Conservation (phyloP, 2,329 filamentous ascomycete genomes). For the Cladobotryum mycophilum region DNA sequence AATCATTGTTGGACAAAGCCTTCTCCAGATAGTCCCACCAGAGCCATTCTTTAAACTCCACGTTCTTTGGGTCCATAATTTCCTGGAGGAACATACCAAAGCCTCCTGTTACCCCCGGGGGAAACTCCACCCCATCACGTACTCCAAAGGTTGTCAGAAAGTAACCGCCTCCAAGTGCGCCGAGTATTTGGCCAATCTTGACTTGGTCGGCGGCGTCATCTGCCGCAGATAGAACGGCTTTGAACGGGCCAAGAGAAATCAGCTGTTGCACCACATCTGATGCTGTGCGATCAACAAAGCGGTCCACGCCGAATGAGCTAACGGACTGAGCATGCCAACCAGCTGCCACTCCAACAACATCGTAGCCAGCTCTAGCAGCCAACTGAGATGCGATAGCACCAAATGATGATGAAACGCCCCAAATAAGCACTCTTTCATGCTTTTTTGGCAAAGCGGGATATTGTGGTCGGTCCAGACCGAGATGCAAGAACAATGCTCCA, state of each 20-base stretch:
- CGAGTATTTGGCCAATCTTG: conserved; percentile 5
- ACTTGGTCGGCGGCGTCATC: conserved; percentile 7
- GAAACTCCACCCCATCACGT: conserved; percentile 6
- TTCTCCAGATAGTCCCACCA: conserved; percentile 10
- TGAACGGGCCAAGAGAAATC: conserved; percentile 5
- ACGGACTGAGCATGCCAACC: background rate
- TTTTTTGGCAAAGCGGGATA: background rate
- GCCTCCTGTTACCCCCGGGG: background rate
- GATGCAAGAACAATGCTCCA: conserved; percentile 9
- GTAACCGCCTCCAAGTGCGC: conserved; percentile 1
- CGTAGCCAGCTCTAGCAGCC: conserved; percentile 1
- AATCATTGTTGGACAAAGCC: background rate
- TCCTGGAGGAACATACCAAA: conserved; percentile 6
- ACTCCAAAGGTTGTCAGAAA: conserved; percentile 8
- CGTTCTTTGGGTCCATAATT: conserved; percentile 8
- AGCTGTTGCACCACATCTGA: background rate
- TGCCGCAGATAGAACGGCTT: conserved; percentile 6
- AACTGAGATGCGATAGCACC: conserved; percentile 5
- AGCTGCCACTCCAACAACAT: conserved; percentile 9
- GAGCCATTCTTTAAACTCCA: conserved; percentile 9
- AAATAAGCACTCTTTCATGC: conserved; percentile 7
- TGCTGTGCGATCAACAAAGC: conserved; percentile 7
- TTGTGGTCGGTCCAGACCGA: conserved; percentile 3
- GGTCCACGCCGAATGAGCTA: background rate
- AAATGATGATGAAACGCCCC: conserved; percentile 8